Evolutionary conservation across 2,329 filamentous ascomycete species (phyloP), one percentile per base, ranked within the genome.

Genomic region (Alternaria sp.): DNA sequence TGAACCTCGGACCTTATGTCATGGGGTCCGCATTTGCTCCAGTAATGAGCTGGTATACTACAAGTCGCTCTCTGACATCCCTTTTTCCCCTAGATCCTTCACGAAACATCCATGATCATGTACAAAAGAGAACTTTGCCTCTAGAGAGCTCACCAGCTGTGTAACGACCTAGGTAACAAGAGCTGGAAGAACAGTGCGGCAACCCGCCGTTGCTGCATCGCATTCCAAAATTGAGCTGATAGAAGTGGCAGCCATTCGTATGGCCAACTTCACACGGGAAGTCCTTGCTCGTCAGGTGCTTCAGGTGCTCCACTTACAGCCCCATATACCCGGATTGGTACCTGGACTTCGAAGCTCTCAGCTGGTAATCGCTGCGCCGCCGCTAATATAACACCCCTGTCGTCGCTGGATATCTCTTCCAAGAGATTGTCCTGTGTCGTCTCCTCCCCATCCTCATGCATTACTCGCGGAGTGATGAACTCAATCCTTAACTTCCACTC

Each of bases 401-500:
- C 92, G 74, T 97, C 93, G 52, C 87, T 86, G 7, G 89, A 89
- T 11, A 95, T 86, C 70, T 92, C 88, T 75, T 97, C 94, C 41
- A 97, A 80, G n/a, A 97, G 78, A 73, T 80, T 63, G 72, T 78
- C 71, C 52, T 70, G 73, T 1, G 60, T 60, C 2, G 62, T 56
- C 49, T 77, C 75, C 38, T 75, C 67, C 2, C 73, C 73, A 32
- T 77, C 73, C 36, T 74, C 76, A 32, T 74, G 71, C 66, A 54
- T 74, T 67, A 85, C 75, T 18, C 85, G 87, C 6, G 92, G 90
- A 6, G 94, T 94, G 27, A 97, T 93, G 79, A 99, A 99, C 79
- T 98, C 94, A 59, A 99, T 88, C 1, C 92, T 85, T 34, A 99
- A 83, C 76, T 91, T 92, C 95, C 95, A 99, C 67, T 93, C 91